These are phyloP conservation scores for Cubamyces lactineus DNA, from an alignment of 768 basidiomycete genomes.

Conservation along the genomic window DNA sequence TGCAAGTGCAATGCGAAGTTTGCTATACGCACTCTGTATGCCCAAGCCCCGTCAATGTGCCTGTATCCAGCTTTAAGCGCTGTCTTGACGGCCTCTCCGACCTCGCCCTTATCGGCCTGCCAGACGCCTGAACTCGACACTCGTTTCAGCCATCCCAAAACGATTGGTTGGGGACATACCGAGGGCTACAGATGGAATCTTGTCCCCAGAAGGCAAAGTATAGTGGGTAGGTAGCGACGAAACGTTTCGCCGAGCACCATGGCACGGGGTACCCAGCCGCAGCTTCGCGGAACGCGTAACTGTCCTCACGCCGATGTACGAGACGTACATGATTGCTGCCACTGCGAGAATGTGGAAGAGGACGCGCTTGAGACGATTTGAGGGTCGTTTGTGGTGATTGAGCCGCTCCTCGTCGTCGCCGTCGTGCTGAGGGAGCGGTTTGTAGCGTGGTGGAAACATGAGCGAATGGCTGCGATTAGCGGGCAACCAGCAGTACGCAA, in stretches of 20 bases:
- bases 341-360: conserved; percentile 13
- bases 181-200: conserved; percentile 68
- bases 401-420: conserved; percentile 11
- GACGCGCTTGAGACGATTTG: conserved; percentile 11
- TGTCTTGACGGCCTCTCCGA: conserved; percentile 69
- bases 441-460: conserved; percentile 15
- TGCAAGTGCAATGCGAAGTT: too few relatives aligned
- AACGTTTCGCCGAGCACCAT: conserved; percentile 20
- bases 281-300: neutral
- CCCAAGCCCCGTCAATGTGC: conserved; percentile 78
- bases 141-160: neutral
- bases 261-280: conserved; percentile 17
- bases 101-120: conserved; percentile 59
- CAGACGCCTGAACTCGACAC: conserved; percentile 53
- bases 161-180: conserved; percentile 40
- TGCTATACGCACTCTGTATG: conserved; percentile 52
- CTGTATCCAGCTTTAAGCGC: conserved; percentile 67
- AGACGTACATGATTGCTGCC: conserved; percentile 11
- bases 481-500: too few relatives aligned
- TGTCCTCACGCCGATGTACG: conserved; percentile 9
- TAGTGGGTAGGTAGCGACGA: conserved; percentile 50
- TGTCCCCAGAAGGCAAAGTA: conserved; percentile 65
- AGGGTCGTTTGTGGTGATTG: neutral
- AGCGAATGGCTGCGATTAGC: too few relatives aligned
- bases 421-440: conserved; percentile 17